phyloP scores from a whole-genome alignment of 208 protist genomes.

The Acanthamoeba healyi region DNA sequence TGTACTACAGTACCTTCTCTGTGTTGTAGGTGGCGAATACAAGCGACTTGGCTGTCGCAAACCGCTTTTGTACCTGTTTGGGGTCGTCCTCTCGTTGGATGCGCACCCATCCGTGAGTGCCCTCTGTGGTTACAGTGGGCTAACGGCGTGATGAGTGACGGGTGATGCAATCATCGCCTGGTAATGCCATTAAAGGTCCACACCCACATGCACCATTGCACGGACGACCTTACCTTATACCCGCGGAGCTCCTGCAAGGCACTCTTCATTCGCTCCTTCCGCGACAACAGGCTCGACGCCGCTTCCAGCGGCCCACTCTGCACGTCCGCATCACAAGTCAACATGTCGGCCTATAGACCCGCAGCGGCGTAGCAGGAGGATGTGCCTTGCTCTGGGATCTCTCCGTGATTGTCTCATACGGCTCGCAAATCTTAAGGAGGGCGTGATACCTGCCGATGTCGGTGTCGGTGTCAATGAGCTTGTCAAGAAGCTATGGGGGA shows the following conservation, averaged over 20 bases:
- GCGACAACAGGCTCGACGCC: background rate
- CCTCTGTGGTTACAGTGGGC: slow-evolving; percentile 37
- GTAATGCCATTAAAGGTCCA: too few species aligned
- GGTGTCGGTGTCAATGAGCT: background rate
- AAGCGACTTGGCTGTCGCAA: background rate
- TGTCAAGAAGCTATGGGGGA: too few species aligned
- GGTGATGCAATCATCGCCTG: too few species aligned
- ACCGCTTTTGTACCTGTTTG: slow-evolving; percentile 29
- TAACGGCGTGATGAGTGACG: background rate
- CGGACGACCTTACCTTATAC: background rate
- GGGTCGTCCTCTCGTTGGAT: slow-evolving; percentile 44
- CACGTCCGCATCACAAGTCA: background rate
- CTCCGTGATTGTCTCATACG: background rate
- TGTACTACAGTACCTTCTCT: background rate
- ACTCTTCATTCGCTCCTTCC: background rate
- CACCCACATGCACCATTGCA: background rate
- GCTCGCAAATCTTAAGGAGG: background rate
- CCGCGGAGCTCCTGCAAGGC: slow-evolving; percentile 8
- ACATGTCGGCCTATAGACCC: background rate
- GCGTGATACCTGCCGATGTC: slow-evolving; percentile 8
- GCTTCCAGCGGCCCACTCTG: slow-evolving; percentile 25
- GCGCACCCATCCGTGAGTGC: slow-evolving; percentile 50
- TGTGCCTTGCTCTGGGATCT: background rate
- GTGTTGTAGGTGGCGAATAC: slow-evolving; percentile 46
- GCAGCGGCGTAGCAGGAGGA: too few species aligned